Evolutionary conservation across 2,329 filamentous ascomycete genomes (phyloP).

Genomic region (Ophiostoma perfectum): DNA sequence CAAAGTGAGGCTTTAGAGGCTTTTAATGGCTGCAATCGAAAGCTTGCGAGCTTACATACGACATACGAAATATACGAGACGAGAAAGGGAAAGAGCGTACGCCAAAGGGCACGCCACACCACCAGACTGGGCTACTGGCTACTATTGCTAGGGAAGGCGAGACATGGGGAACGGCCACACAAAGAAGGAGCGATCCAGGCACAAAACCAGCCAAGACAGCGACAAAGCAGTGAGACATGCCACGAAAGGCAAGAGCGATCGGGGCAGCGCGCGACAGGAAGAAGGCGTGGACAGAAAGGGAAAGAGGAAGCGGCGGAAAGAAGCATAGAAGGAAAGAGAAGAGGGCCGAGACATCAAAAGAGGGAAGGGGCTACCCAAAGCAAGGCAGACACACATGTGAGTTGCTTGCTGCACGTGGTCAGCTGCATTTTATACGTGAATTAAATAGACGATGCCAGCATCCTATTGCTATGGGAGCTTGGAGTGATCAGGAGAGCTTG

Average conservation of each 20-base stretch:
- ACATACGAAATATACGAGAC: background rate
- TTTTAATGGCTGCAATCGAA: background rate
- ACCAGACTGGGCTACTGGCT: background rate
- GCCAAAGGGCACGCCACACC: background rate
- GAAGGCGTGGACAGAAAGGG: background rate
- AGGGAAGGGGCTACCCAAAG: background rate
- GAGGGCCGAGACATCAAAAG: background rate
- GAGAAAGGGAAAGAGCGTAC: slow-evolving; percentile 1
- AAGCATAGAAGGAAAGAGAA: background rate
- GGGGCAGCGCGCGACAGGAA: background rate
- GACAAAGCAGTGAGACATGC: background rate
- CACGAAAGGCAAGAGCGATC: slow-evolving; percentile 4
- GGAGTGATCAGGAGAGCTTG: background rate
- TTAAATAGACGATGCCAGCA: too few species aligned
- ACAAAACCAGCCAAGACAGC: background rate
- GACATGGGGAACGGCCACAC: background rate
- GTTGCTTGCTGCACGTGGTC: background rate
- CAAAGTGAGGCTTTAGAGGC: background rate
- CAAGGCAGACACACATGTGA: background rate
- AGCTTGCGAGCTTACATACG: background rate
- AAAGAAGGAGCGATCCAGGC: slow-evolving; percentile 10
- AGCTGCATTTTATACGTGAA: background rate
- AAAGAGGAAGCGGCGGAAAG: background rate
- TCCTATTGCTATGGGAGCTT: too few species aligned
- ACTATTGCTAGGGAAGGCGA: background rate